Percentiles rank a stretch among this genome's conserved stretches.
Evolutionary conservation across 73 alveolate genomes (phyloP).

Genomic region (Loxodes magnus): DNA sequence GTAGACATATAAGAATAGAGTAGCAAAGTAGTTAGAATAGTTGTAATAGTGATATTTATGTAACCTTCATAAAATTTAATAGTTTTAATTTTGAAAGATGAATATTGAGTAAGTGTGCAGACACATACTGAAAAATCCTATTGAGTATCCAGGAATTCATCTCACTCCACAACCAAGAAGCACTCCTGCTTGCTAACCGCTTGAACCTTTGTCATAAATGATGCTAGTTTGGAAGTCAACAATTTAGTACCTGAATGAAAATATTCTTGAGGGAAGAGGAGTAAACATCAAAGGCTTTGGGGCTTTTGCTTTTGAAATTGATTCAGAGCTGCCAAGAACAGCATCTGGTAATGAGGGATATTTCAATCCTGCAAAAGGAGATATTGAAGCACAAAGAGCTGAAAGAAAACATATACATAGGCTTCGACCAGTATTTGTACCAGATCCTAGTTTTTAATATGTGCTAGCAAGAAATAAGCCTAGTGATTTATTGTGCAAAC

Average conservation of each 20-base stretch:
- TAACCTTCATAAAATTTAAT: no score
- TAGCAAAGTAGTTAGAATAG: no score
- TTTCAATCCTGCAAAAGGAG: conserved; percentile 22
- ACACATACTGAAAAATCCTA: conserved; percentile 28
- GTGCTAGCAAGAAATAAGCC: conserved; percentile 53
- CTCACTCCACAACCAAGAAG: conserved; percentile 47
- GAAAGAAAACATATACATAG: conserved; percentile 68
- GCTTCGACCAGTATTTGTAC: conserved; percentile 43
- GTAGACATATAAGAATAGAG: no score
- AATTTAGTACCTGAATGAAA: conserved; percentile 56
- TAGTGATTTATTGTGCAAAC: conserved; percentile 54
- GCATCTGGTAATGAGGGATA: conserved; percentile 41
- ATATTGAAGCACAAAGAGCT: conserved; percentile 46
- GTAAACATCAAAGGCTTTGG: conserved; percentile 69
- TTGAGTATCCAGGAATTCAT: conserved; percentile 68
- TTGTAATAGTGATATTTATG: no score
- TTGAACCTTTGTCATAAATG: conserved; percentile 60
- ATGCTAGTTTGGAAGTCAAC: conserved; percentile 67
- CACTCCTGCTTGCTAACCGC: conserved; percentile 49
- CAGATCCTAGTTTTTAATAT: conserved; percentile 46
- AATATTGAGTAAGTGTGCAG: not conserved
- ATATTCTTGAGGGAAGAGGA: conserved; percentile 54
- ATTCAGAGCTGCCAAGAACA: conserved; percentile 60
- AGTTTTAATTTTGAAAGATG: no score
- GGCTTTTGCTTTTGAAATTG: conserved; percentile 61